A percentile compares a stretch with the other conserved stretches of the same genome.
These are phyloP conservation scores for Candida lessepsii DNA, from an alignment of 805 yeast species.

Conservation along the genomic window DNA sequence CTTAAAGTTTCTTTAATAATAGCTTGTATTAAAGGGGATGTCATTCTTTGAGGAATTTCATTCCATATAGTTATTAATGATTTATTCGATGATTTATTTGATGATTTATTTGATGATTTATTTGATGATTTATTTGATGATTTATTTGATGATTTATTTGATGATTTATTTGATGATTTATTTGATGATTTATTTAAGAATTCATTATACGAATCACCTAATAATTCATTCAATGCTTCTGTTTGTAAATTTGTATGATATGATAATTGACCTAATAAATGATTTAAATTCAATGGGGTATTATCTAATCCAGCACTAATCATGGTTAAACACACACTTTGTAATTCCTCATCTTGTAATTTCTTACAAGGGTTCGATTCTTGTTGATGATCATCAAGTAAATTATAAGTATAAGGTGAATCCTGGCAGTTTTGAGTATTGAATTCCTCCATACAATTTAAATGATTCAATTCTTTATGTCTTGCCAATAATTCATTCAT, in stretches of 20 bases:
- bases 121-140: too few relatives aligned
- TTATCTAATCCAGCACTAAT: constrained; percentile 80
- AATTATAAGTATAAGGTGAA: constrained; percentile 5
- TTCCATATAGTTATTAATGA: constrained; percentile 32
- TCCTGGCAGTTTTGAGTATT: not conserved
- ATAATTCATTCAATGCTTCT: constrained; percentile 42
- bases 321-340: constrained; percentile 68
- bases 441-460: not conserved
- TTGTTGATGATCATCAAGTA: constrained; percentile 1
- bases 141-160: too few relatives aligned
- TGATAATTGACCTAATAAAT: constrained; percentile 56
- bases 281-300: constrained; percentile 60
- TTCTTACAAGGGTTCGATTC: constrained; percentile 7
- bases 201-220: too few relatives aligned
- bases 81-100: too few relatives aligned
- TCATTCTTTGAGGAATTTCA: constrained; percentile 21
- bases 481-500: constrained; percentile 34
- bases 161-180: too few relatives aligned
- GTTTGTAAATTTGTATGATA: constrained; percentile 41
- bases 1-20: constrained; percentile 63
- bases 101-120: too few relatives aligned
- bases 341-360: constrained; percentile 38
- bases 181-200: too few relatives aligned
- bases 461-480: not conserved
- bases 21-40: constrained; percentile 54